These are phyloP conservation scores for Leccinum boreale DNA, from an alignment of 768 basidiomycete species.

Conservation along the genomic window DNA sequence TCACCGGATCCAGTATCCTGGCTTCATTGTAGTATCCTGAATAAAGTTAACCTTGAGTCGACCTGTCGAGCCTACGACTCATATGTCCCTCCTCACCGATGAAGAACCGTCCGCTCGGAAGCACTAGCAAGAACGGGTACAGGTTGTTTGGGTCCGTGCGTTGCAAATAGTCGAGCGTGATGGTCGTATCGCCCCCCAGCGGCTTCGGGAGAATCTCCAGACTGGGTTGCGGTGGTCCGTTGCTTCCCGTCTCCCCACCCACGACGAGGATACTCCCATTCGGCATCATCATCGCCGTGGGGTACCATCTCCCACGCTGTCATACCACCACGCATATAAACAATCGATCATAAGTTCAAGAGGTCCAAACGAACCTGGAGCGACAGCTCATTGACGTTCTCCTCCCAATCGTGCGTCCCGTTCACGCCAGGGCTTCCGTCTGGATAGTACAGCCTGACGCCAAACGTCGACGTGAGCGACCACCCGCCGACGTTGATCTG, in stretches of 20 bases:
- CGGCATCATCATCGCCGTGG: conserved; percentile 60
- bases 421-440: conserved; percentile 66
- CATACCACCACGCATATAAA: too few species aligned
- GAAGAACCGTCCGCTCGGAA: conserved; percentile 69
- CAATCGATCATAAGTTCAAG: neutral
- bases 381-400: conserved; percentile 52
- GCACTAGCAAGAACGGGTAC: conserved; percentile 72
- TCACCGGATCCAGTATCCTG: conserved; percentile 63
- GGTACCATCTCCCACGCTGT: conserved; percentile 71
- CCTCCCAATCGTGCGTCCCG: conserved; percentile 78
- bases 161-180: conserved; percentile 62
- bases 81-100: conserved; percentile 54
- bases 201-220: conserved; percentile 71
- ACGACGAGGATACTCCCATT: conserved; percentile 75
- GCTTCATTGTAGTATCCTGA: conserved; percentile 80
- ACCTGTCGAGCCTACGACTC: neutral
- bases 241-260: conserved; percentile 73
- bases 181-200: conserved; percentile 54
- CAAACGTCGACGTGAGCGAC: conserved; percentile 69
- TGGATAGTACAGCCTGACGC: conserved; percentile 71
- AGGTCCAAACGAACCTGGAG: conserved; percentile 50
- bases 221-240: conserved; percentile 61
- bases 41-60: neutral
- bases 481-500: conserved; percentile 41
- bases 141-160: conserved; percentile 79